Evolutionary conservation across 192 early-diverging fungal species (phyloP).

Genomic region (Chytriomyces sp.): DNA sequence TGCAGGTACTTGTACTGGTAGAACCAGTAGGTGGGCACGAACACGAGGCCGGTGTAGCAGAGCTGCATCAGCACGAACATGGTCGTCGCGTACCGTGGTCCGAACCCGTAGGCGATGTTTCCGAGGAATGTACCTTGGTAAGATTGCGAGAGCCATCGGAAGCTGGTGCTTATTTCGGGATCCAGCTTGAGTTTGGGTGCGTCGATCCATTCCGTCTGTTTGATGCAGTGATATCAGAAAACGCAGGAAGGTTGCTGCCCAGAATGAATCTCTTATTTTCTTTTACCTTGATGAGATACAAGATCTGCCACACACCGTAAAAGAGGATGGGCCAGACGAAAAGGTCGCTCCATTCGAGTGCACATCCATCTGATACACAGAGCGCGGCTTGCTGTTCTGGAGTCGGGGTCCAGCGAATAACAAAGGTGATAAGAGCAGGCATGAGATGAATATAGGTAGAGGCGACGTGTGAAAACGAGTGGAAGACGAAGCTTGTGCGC

Average conservation of each 20-base stretch:
- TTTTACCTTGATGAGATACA: conserved; percentile 23
- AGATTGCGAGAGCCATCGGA: background rate
- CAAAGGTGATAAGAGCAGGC: conserved; percentile 19
- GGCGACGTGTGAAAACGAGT: conserved; percentile 22
- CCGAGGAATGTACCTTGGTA: conserved; percentile 2
- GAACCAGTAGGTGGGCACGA: background rate
- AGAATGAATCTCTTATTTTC: background rate
- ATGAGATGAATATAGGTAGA: conserved; percentile 23
- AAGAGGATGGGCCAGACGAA: background rate
- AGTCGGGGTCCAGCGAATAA: conserved; percentile 20
- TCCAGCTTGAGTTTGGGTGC: conserved; percentile 2
- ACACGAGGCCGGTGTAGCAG: conserved; percentile 19
- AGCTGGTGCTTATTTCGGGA: conserved; percentile 13
- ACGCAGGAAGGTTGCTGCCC: background rate
- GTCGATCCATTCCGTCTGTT: conserved; percentile 24
- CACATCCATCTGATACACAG: background rate
- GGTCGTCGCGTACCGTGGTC: background rate
- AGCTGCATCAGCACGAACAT: conserved; percentile 31
- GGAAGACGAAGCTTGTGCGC: conserved; percentile 23
- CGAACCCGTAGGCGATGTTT: conserved; percentile 12
- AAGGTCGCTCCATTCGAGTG: background rate
- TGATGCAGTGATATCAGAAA: background rate
- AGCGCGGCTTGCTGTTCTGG: background rate
- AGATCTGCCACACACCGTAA: conserved; percentile 16
- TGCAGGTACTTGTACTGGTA: conserved; percentile 7